Base-by-base conservation (phyloP, 1,139 yeast genomes). In the Yamadazyma dushanensis region DNA sequence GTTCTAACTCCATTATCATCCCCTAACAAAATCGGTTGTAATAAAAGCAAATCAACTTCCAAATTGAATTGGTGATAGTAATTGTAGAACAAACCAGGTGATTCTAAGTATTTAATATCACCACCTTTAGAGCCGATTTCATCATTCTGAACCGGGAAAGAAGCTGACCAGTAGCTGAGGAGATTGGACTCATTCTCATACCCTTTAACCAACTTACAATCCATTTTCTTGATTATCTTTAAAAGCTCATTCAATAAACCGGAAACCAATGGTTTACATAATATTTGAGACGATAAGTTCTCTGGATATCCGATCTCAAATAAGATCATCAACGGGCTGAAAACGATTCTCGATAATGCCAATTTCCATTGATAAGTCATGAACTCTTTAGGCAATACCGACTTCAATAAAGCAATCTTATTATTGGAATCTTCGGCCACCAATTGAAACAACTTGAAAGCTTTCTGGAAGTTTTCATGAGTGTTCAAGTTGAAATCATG, bases 1-100 rank as follows among this genome's bases (percentile, higher is more conserved):
- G 96, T 86, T 55, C 86, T 82, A 37, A 88, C 80, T 31, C 85
- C 82, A 53, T 77, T 76, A 56, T 88, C 96, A 60, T 88, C 96
- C 13, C 94, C 95, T 40, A 88, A 66, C 38, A 89, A 66, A 40
- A 89, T 89, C 3, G 96, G 96, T 56, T 88, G 95, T 42, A 89
- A 70, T 39, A 89, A 63, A 33, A 88, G 65, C 53, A 88, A 69
- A 59, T 89, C 97, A 32, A 84, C 67, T 43, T 82, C 79, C 39
- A 86, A 56, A 35, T 74, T 75, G 36, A 66, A 58, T 38, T 68
- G 73, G 45, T 80, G 72, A 56, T 59, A 76, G 49, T 73, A 83
- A 44, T 79, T 78, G 57, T 79, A 83, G 47, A 81, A 82, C 34
- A 82, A 58, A 29, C 60, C 59, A 21, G 83, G 82, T 10, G 80